Percentiles rank a stretch among this genome's conserved stretches.
These are phyloP conservation scores for Kingdonia uniflora DNA, from an alignment of 164 flowering plant genomes.

Conservation along the genomic window DNA sequence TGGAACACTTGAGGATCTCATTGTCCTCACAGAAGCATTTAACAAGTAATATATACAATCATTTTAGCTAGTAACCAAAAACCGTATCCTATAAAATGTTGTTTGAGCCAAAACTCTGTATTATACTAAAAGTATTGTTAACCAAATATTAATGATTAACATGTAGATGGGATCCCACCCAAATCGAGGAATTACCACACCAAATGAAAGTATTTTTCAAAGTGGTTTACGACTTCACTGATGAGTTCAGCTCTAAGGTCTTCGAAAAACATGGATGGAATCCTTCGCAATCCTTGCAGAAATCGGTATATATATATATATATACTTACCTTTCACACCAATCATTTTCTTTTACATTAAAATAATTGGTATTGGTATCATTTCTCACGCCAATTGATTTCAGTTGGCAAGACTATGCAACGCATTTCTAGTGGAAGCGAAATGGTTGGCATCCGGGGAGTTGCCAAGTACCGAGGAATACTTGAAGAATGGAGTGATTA, in stretches of 20 bases:
- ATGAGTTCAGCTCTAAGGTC: conserved; percentile 19
- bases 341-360: not conserved
- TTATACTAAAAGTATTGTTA: no score
- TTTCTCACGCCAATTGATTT: no score
- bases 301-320: conserved; percentile 14
- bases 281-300: conserved; percentile 25
- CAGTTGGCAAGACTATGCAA: conserved; percentile 16
- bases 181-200: conserved; percentile 20
- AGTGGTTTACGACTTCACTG: conserved; percentile 19
- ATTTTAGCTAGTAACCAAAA: no score
- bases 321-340: not conserved
- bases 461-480: conserved; percentile 12
- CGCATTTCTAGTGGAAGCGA: conserved; percentile 18
- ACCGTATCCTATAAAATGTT: no score
- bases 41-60: no score
- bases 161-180: conserved; percentile 29
- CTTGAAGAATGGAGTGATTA: conserved; percentile 16
- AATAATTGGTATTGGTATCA: not conserved
- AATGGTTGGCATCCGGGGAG: conserved; percentile 15
- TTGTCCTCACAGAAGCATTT: conserved; percentile 38
- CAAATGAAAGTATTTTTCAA: conserved; percentile 27
- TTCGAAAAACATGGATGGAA: conserved; percentile 26
- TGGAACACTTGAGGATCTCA: no score
- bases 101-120: no score
- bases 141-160: no score